phyloP scores from a whole-genome alignment of 2,329 filamentous ascomycete genomes.

The Boeremia lycopersici region DNA sequence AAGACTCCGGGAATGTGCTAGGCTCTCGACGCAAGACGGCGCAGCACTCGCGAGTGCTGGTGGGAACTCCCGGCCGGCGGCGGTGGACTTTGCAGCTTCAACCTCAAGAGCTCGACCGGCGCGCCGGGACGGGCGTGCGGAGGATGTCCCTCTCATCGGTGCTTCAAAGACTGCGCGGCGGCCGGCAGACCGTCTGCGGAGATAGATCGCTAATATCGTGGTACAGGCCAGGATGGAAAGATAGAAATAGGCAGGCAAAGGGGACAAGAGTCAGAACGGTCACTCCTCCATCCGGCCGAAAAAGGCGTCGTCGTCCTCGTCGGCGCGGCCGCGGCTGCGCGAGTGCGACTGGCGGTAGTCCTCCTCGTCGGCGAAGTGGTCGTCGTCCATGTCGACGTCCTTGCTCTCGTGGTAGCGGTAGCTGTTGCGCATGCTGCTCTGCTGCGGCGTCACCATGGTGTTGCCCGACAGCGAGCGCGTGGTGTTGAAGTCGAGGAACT shows the following conservation, averaged over 20 bases:
- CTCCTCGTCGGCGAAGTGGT: conserved; percentile 69
- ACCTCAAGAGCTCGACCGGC: conserved; percentile 45
- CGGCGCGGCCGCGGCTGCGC: conserved; percentile 64
- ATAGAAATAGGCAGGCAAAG: conserved; percentile 10
- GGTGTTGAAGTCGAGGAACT: conserved; percentile 70
- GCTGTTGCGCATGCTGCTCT: conserved; percentile 67
- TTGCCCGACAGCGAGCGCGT: conserved; percentile 60
- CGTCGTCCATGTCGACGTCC: conserved; percentile 60
- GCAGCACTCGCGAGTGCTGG: too few species aligned
- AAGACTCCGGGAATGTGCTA: conserved; percentile 22
- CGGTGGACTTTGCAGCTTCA: conserved; percentile 39
- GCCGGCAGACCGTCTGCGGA: conserved; percentile 41
- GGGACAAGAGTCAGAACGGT: background rate
- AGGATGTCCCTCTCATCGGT: conserved; percentile 51
- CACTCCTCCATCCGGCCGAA: conserved; percentile 93
- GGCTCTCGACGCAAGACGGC: conserved; percentile 45
- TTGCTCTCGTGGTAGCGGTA: conserved; percentile 55
- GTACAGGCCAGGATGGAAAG: conserved; percentile 37
- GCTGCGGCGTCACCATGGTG: conserved; percentile 61
- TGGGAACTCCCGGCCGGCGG: too few species aligned
- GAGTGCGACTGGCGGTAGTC: conserved; percentile 59
- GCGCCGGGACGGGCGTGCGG: background rate
- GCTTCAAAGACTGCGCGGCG: conserved; percentile 30
- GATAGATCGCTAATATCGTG: conserved; percentile 48
- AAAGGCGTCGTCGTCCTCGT: conserved; percentile 93